These are phyloP conservation scores for Ceratocystis eucalypticola DNA, from an alignment of 2,329 filamentous ascomycete species.

Conservation along the genomic window DNA sequence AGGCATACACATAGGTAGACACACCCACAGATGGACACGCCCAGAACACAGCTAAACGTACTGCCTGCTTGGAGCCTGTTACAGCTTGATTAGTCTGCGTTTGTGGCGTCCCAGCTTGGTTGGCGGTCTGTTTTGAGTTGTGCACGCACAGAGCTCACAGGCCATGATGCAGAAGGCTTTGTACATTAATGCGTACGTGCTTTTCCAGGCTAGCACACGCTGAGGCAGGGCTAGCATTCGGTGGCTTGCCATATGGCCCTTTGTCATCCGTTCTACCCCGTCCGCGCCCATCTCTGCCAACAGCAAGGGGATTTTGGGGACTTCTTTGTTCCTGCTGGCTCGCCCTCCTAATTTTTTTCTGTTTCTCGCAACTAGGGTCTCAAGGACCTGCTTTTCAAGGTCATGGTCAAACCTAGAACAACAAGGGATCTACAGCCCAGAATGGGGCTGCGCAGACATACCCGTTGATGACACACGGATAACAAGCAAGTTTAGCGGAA, in stretches of 20 bases:
- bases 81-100: neutral
- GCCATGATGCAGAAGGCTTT: neutral
- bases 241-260: slow-evolving; percentile 1
- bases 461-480: neutral
- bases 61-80: too few relatives aligned
- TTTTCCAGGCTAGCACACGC: too few relatives aligned
- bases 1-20: too few relatives aligned
- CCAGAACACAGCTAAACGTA: too few relatives aligned
- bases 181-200: neutral
- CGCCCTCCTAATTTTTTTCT: neutral
- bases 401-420: neutral
- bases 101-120: neutral
- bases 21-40: too few relatives aligned
- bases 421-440: neutral
- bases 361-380: neutral
- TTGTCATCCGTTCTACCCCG: slow-evolving; percentile 2
- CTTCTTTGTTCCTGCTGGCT: slow-evolving; percentile 4
- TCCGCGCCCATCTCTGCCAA: neutral
- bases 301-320: neutral
- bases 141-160: neutral
- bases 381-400: neutral
- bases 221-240: neutral
- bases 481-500: neutral
- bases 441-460: neutral
- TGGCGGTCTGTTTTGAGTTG: slow-evolving; percentile 7